These are phyloP conservation scores for Entamoeba dispar DNA, from an alignment of 208 protist genomes.

Conservation along the genomic window DNA sequence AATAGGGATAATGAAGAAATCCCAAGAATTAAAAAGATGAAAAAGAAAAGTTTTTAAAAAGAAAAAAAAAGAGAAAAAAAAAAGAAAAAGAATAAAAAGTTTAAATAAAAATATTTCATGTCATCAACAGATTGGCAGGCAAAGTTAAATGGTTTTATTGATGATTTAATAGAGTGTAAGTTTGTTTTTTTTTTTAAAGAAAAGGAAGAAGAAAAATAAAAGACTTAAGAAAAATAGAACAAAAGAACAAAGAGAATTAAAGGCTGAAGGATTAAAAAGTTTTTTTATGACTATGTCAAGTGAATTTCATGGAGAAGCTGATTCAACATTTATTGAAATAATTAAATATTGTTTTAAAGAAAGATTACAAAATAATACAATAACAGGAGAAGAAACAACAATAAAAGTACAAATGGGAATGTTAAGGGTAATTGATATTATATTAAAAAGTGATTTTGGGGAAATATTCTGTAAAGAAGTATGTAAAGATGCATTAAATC, in stretches of 20 bases:
- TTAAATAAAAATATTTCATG: not conserved
- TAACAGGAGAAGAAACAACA: no score
- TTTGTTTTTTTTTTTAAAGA: not conserved
- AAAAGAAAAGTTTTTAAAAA: no score
- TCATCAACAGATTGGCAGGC: not conserved
- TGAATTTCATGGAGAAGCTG: not conserved
- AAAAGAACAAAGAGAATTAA: not conserved
- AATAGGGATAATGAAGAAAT: no score
- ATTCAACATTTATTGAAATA: no score
- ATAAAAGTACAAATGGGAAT: no score
- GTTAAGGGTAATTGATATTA: no score
- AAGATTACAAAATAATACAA: no score
- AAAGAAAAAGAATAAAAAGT: not conserved
- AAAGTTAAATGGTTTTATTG: not conserved
- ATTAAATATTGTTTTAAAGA: no score
- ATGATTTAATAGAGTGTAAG: not conserved
- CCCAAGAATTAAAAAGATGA: no score
- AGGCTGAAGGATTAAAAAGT: not conserved
- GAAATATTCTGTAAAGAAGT: no score
- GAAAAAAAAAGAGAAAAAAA: not conserved
- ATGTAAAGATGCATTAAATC: no score
- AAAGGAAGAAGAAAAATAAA: not conserved
- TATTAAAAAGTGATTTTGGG: no score
- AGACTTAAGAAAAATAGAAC: not conserved
- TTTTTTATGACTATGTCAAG: not conserved